Evolutionary conservation across 345 rosid species (phyloP).

Genomic region (Acer saccharum): DNA sequence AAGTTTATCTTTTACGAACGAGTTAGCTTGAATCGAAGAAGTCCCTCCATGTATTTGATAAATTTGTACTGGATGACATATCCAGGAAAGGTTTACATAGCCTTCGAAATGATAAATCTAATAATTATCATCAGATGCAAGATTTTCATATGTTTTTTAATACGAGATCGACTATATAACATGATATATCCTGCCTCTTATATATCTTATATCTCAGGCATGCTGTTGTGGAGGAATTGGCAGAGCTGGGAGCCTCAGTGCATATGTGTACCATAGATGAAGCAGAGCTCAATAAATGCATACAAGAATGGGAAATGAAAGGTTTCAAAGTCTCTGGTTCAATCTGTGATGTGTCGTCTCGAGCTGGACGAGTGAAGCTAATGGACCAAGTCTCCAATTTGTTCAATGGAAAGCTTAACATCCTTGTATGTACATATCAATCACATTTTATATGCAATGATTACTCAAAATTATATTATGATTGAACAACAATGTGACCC

Average conservation of each 20-base stretch:
- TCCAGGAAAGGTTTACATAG: no score
- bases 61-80: no score
- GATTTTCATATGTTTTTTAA: no score
- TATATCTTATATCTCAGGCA: neutral
- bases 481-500: neutral
- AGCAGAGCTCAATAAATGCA: conserved; percentile 43
- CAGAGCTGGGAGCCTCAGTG: conserved; percentile 59
- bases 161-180: no score
- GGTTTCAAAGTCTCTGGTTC: conserved; percentile 41
- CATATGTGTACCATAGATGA: conserved; percentile 62
- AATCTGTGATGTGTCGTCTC: conserved; percentile 39
- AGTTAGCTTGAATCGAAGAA: no score
- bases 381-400: conserved; percentile 24
- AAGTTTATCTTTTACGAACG: no score
- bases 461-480: neutral
- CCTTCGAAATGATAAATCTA: no score
- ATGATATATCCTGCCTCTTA: no score
- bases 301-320: conserved; percentile 36
- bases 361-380: conserved; percentile 32
- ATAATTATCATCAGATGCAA: no score
- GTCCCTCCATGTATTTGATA: no score
- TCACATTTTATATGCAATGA: no score
- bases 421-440: conserved; percentile 30
- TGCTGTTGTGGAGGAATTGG: conserved; percentile 69
- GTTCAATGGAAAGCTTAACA: conserved; percentile 39